Percentiles rank a stretch among this genome's conserved stretches.
These are phyloP conservation scores for Penicillium tannophilum DNA, from an alignment of 495 filamentous ascomycete genomes.

Conservation along the genomic window DNA sequence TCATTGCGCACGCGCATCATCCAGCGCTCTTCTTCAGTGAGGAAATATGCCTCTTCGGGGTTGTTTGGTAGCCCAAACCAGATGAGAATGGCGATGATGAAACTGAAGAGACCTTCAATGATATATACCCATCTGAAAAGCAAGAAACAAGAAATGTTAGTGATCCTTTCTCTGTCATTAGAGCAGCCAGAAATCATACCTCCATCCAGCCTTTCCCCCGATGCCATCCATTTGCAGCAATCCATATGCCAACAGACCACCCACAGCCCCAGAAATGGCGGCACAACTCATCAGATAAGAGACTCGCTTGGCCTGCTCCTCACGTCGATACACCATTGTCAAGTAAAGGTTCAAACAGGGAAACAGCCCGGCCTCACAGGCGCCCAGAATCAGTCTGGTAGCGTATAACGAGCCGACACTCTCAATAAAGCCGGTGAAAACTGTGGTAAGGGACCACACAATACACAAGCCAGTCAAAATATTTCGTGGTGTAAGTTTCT, in stretches of 20 bases:
- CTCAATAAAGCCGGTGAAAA: constrained; percentile 55
- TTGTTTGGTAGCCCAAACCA: constrained; percentile 60
- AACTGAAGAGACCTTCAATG: constrained; percentile 57
- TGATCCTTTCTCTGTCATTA: background rate
- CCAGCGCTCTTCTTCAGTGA: constrained; percentile 51
- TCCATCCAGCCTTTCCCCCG: constrained; percentile 44
- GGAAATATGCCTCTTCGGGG: constrained; percentile 54
- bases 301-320: constrained; percentile 47
- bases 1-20: constrained; percentile 53
- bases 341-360: constrained; percentile 60
- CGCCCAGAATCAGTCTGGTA: constrained; percentile 63
- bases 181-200: constrained; percentile 23
- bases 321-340: constrained; percentile 52
- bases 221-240: constrained; percentile 49
- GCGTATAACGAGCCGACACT: constrained; percentile 41
- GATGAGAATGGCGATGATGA: constrained; percentile 50
- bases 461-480: constrained; percentile 43
- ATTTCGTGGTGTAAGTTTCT: constrained; percentile 48
- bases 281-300: constrained; percentile 47
- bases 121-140: constrained; percentile 52
- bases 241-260: constrained; percentile 49
- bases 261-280: constrained; percentile 46
- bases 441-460: constrained; percentile 55
- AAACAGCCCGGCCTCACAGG: constrained; percentile 69
- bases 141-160: no score